Evolutionary conservation across 192 early-diverging fungal species (phyloP).

Genomic region (Linnemannia exigua): DNA sequence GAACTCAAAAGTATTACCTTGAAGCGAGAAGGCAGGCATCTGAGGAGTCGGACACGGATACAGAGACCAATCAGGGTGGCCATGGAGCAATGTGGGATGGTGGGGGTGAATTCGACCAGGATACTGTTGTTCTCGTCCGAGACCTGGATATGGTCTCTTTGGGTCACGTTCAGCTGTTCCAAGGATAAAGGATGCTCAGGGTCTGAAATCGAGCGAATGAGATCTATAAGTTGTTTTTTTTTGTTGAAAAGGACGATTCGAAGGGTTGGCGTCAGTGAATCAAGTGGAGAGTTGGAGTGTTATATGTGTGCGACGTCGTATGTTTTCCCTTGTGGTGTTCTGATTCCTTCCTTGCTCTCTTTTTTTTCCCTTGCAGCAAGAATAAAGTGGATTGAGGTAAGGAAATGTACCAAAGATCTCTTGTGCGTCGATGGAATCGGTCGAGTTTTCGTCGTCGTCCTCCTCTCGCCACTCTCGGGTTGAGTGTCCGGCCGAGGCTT

Average conservation of each 20-base stretch:
- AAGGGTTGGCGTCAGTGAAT: neutral
- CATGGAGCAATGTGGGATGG: constrained; percentile 99
- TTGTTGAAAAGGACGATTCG: neutral
- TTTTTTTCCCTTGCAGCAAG: neutral
- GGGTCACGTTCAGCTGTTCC: constrained; percentile 97
- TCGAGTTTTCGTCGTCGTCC: constrained; percentile 81
- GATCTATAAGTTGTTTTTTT: constrained; percentile 63
- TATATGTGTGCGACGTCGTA: neutral
- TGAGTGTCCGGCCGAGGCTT: constrained; percentile 49
- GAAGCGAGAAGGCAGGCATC: constrained; percentile 90
- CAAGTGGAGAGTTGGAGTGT: neutral
- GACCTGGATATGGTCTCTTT: constrained; percentile 86
- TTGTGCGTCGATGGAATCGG: constrained; percentile 85
- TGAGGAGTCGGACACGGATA: constrained; percentile 92
- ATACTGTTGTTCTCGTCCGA: constrained; percentile 79
- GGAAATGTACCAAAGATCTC: constrained; percentile 85
- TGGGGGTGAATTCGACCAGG: constrained; percentile 92
- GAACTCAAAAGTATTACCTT: constrained; percentile 65
- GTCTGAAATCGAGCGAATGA: constrained; percentile 97
- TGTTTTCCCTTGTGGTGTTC: neutral
- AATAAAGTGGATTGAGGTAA: no score
- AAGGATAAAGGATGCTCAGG: constrained; percentile 98
- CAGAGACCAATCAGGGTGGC: constrained; percentile 98
- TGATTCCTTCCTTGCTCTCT: neutral
- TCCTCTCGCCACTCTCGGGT: constrained; percentile 58